Percentiles rank a stretch among this genome's conserved stretches.
Conservation (phyloP, 1,139 yeast species). For the Kodamaea suecica region DNA sequence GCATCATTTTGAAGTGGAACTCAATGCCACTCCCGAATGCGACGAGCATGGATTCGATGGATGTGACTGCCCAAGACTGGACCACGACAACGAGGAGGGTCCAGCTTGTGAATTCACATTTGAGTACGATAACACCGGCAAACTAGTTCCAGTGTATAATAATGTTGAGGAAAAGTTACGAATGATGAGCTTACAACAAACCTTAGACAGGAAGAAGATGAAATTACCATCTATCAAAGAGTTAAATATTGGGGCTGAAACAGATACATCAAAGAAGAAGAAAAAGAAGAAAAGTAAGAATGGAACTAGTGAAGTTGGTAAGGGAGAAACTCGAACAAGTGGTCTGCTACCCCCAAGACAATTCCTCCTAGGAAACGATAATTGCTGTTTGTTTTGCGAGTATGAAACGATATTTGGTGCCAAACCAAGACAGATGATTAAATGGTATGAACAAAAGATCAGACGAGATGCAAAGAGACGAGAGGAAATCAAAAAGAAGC, state of each 20-base stretch:
- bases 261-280: constrained; percentile 15
- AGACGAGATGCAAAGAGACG: constrained; percentile 33
- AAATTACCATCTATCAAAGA: constrained; percentile 20
- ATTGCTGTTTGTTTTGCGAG: constrained; percentile 57
- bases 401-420: constrained; percentile 56
- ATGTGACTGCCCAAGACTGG: constrained; percentile 29
- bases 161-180: constrained; percentile 41
- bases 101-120: constrained; percentile 41
- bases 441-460: constrained; percentile 43
- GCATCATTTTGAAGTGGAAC: constrained; percentile 45
- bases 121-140: constrained; percentile 44
- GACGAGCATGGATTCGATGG: constrained; percentile 30
- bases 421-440: constrained; percentile 46
- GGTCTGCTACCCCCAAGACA: constrained; percentile 6
- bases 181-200: constrained; percentile 22
- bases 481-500: constrained; percentile 33
- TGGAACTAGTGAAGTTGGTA: constrained; percentile 7
- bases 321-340: constrained; percentile 5
- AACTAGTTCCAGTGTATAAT: constrained; percentile 40
- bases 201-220: constrained; percentile 2
- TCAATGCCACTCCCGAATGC: constrained; percentile 34
- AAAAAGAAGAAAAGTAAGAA: constrained; percentile 26
- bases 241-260: constrained; percentile 10
- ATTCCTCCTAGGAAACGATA: constrained; percentile 7
- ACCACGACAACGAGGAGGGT: constrained; percentile 19